Evolutionary conservation across 805 yeast species (phyloP), one percentile per base, ranked within the genome.

Genomic region (Wickerhamia fluorescens): DNA sequence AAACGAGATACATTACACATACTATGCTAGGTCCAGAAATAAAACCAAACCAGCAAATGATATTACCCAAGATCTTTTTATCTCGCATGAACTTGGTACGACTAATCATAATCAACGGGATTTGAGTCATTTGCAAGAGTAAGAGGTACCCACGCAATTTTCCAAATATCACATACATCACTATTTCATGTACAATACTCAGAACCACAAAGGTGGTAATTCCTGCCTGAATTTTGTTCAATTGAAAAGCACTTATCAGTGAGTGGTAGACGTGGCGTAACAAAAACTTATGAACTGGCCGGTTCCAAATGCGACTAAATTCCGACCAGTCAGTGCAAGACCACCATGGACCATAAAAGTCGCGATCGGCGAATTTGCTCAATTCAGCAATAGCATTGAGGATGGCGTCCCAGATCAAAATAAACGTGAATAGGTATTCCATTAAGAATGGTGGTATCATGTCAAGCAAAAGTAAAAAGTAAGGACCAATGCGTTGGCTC

Each of bases 271-370:
- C 97, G 50, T 94, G 99, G 40, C 97, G 71, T 25, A 88, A 61
- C 35, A 92, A 60, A 42, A 92, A 92, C 46, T 75, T 72, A 52
- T 92, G 96, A 14, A 92, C 97, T 0, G 97, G 96, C 7, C 73
- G 71, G 51, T 92, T 92, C 98, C 99, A 94, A 37, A 82, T 76
- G 40, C 96, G 68, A 7, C 96, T 80, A 53, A 84, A 92, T 49
- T 88, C 88, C 33, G 83, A 83, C 96, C 96, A 92, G 23, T 85
- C 81, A 12, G 80, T 75, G 37, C 94, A 83, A 44, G 88, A 85
- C 98, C 99, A 92, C 98, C 98, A 94, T 24, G 86, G 83, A 3
- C 94, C 89, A 49, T 94, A 92, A 54, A 92, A 92, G 41, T 82
- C 82, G 28, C 98, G 73, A 51, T 92, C 96, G 4, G 85, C 96